Conservation (phyloP, 2,329 filamentous ascomycete genomes). For the Teratosphaeria pseudoeucalypti region DNA sequence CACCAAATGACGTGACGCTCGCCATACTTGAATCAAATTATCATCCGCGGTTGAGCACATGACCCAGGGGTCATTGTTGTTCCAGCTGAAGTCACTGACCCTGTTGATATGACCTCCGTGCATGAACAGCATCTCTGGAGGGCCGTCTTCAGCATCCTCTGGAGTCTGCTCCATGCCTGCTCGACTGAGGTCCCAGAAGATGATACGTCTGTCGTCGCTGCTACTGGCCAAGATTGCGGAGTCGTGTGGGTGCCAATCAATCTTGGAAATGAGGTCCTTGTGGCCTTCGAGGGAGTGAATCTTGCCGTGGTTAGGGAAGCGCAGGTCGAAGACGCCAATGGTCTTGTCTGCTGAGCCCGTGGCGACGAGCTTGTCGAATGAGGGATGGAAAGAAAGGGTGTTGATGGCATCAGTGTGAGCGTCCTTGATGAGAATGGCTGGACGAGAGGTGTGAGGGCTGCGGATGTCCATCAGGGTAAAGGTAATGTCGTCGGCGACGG, state of each 20-base stretch:
- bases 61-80: slow-evolving; percentile 89
- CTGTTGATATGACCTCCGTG: slow-evolving; percentile 97
- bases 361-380: slow-evolving; percentile 78
- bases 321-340: slow-evolving; percentile 88
- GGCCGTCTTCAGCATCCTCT: slow-evolving; percentile 89
- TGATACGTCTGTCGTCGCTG: slow-evolving; percentile 83
- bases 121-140: slow-evolving; percentile 97
- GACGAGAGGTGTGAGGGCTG: slow-evolving; percentile 42
- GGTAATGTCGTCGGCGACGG: slow-evolving; percentile 88
- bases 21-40: slow-evolving; percentile 83
- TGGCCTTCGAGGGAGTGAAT: slow-evolving; percentile 86
- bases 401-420: slow-evolving; percentile 93
- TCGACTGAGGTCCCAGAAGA: slow-evolving; percentile 91
- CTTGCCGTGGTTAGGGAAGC: slow-evolving; percentile 58
- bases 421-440: slow-evolving; percentile 53
- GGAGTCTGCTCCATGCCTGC: slow-evolving; percentile 90
- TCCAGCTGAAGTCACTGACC: slow-evolving; percentile 96
- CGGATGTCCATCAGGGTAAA: slow-evolving; percentile 88
- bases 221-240: slow-evolving; percentile 79
- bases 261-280: slow-evolving; percentile 76
- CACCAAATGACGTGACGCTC: slow-evolving; percentile 25
- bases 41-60: slow-evolving; percentile 93
- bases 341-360: slow-evolving; percentile 94
- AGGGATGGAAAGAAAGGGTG: slow-evolving; percentile 87
- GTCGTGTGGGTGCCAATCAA: slow-evolving; percentile 91